phyloP scores from a whole-genome alignment of 2,329 filamentous ascomycete species.

The Cordyceps sp. region DNA sequence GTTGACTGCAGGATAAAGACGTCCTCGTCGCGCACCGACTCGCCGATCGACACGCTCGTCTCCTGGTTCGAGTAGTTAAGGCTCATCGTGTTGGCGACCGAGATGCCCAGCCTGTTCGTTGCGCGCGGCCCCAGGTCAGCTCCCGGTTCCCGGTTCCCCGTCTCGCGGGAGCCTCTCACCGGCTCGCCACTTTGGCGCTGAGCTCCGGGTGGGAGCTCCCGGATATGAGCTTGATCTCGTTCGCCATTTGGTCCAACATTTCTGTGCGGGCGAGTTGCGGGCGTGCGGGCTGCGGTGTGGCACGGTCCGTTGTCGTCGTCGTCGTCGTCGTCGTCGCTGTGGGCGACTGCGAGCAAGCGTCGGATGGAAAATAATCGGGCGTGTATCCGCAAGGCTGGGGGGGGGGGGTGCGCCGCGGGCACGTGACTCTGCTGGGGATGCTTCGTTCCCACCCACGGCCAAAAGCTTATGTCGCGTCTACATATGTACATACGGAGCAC shows the following conservation, averaged over 20 bases:
- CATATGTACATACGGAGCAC: too few species aligned
- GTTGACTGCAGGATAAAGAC: constrained; percentile 97
- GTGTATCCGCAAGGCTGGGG: too few species aligned
- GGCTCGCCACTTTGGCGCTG: constrained; percentile 25
- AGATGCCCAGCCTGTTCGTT: constrained; percentile 48
- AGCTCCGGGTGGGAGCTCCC: constrained; percentile 31
- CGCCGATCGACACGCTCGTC: constrained; percentile 78
- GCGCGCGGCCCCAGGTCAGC: constrained; percentile 7
- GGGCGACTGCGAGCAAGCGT: too few species aligned
- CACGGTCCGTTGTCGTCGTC: too few species aligned
- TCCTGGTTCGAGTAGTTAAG: constrained; percentile 79
- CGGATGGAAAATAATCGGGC: too few species aligned
- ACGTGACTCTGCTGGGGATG: too few species aligned
- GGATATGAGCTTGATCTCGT: constrained; percentile 36
- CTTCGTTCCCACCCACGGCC: too few species aligned
- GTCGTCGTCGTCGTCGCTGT: too few species aligned
- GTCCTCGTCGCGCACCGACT: constrained; percentile 94
- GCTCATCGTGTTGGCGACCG: constrained; percentile 63
- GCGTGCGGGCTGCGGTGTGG: too few species aligned
- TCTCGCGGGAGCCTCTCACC: constrained; percentile 16
- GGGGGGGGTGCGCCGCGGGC: too few species aligned
- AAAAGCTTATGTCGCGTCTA: too few species aligned
- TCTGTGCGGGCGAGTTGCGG: too few species aligned
- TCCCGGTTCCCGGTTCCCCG: not conserved
- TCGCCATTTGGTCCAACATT: constrained; percentile 29